These are phyloP conservation scores for Trametes maxima DNA, from an alignment of 768 basidiomycete genomes.

Conservation along the genomic window DNA sequence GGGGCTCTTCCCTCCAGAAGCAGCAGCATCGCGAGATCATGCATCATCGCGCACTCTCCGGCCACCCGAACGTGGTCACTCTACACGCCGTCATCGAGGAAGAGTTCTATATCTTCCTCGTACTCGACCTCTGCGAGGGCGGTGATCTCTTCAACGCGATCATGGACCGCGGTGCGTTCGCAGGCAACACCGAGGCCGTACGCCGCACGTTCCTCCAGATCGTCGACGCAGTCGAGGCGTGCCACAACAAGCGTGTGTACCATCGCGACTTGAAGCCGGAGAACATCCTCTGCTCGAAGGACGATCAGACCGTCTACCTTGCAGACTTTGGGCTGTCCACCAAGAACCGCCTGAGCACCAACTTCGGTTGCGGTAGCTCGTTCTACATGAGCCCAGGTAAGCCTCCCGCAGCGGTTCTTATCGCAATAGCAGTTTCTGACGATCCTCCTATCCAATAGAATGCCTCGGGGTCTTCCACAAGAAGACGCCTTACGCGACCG, in stretches of 20 bases:
- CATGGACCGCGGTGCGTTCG: slow-evolving; percentile 37
- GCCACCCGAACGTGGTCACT: slow-evolving; percentile 28
- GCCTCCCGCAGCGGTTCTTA: slow-evolving; percentile 10
- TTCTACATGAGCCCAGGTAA: slow-evolving; percentile 39
- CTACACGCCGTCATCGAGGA: slow-evolving; percentile 32
- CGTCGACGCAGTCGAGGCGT: slow-evolving; percentile 52
- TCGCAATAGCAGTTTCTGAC: neutral
- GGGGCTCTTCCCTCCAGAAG: slow-evolving; percentile 20
- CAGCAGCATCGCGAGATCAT: slow-evolving; percentile 31
- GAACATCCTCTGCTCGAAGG: slow-evolving; percentile 48
- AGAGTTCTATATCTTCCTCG: slow-evolving; percentile 34
- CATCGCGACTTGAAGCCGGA: slow-evolving; percentile 64
- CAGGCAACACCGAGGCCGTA: slow-evolving; percentile 47
- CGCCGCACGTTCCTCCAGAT: slow-evolving; percentile 53
- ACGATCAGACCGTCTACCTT: slow-evolving; percentile 42
- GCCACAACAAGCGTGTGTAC: slow-evolving; percentile 51
- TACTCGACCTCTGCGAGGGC: slow-evolving; percentile 33
- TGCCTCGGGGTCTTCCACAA: slow-evolving; percentile 75
- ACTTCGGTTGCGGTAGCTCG: slow-evolving; percentile 34
- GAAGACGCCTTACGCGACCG: slow-evolving; percentile 73
- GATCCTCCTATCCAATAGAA: slow-evolving; percentile 54
- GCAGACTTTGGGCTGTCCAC: slow-evolving; percentile 55
- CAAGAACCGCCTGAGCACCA: slow-evolving; percentile 20
- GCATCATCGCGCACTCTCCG: slow-evolving; percentile 26
- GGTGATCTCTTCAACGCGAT: slow-evolving; percentile 56